Conservation (phyloP, 2,329 filamentous ascomycete genomes). For the Ophiobolus disseminans region DNA sequence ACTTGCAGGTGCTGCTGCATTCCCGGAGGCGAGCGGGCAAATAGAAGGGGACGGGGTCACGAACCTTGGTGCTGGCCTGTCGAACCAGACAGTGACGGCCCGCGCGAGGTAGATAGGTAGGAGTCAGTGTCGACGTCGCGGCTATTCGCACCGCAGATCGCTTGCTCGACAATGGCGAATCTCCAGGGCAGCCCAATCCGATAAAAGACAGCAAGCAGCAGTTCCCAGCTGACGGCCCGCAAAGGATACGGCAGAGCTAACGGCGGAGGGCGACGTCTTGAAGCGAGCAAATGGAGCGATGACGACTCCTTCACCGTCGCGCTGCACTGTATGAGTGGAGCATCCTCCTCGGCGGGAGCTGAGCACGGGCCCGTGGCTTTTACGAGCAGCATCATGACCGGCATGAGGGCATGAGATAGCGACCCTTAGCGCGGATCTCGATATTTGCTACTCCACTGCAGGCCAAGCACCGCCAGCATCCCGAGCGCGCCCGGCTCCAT, state of each 20-base stretch:
- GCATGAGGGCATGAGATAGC: conserved; percentile 28
- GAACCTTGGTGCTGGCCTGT: conserved; percentile 14
- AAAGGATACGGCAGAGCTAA: conserved; percentile 18
- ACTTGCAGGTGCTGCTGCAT: conserved; percentile 20
- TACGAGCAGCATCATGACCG: not conserved
- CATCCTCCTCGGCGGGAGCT: conserved; percentile 6
- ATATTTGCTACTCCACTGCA: conserved; percentile 23
- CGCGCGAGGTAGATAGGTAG: conserved; percentile 2
- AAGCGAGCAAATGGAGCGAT: conserved; percentile 27
- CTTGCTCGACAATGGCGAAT: conserved; percentile 11
- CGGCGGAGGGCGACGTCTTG: conserved; percentile 14
- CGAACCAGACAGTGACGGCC: not conserved
- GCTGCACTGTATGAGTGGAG: not conserved
- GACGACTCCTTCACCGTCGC: conserved; percentile 11
- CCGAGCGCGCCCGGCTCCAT: conserved; percentile 15
- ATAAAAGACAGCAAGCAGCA: not conserved
- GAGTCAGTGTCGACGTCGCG: conserved; percentile 3
- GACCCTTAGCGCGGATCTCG: conserved; percentile 32
- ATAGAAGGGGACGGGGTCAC: conserved; percentile 3
- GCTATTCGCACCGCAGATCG: conserved; percentile 10
- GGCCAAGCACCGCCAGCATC: conserved; percentile 22
- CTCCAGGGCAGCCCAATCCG: conserved; percentile 18
- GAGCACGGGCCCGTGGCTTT: not conserved
- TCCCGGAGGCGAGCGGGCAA: conserved; percentile 14
- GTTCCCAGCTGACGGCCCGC: conserved; percentile 28